These are phyloP conservation scores for Phyllosticta citribraziliensis DNA, from an alignment of 2,329 filamentous ascomycete genomes.

Conservation along the genomic window DNA sequence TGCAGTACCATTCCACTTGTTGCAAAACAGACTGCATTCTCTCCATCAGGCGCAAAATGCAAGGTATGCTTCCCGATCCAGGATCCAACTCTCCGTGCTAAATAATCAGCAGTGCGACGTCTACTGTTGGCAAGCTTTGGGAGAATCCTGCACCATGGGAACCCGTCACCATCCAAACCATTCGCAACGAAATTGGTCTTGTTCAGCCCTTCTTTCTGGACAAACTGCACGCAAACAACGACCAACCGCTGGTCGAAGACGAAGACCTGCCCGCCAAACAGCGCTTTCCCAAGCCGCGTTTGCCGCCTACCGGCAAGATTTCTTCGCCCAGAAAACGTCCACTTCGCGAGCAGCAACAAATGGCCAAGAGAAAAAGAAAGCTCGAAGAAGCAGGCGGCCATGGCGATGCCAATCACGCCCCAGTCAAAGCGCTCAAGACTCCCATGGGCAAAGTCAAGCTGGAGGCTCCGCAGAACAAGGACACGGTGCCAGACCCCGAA, in stretches of 20 bases:
- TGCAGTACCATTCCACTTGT: conserved; percentile 84
- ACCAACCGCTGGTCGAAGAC: conserved; percentile 81
- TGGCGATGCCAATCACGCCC: conserved; percentile 12
- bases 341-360: conserved; percentile 69
- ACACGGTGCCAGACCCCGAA: conserved; percentile 51
- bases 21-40: conserved; percentile 82
- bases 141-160: conserved; percentile 60
- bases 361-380: conserved; percentile 84
- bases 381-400: conserved; percentile 29
- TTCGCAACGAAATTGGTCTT: conserved; percentile 73
- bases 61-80: conserved; percentile 31
- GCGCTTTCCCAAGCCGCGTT: conserved; percentile 51
- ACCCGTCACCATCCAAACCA: conserved; percentile 67
- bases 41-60: conserved; percentile 70
- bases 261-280: conserved; percentile 92
- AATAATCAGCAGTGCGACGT: conserved; percentile 42
- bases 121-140: conserved; percentile 53
- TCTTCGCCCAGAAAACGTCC: conserved; percentile 74
- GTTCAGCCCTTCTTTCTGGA: conserved; percentile 85
- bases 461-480: conserved; percentile 43
- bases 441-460: conserved; percentile 43
- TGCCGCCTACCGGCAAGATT: conserved; percentile 74
- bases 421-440: conserved; percentile 39
- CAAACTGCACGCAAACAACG: conserved; percentile 75
- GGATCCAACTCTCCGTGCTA: conserved; percentile 15